Conservation (phyloP, 108 stramenopile genomes). For the Aurantiochytrium sp. region DNA sequence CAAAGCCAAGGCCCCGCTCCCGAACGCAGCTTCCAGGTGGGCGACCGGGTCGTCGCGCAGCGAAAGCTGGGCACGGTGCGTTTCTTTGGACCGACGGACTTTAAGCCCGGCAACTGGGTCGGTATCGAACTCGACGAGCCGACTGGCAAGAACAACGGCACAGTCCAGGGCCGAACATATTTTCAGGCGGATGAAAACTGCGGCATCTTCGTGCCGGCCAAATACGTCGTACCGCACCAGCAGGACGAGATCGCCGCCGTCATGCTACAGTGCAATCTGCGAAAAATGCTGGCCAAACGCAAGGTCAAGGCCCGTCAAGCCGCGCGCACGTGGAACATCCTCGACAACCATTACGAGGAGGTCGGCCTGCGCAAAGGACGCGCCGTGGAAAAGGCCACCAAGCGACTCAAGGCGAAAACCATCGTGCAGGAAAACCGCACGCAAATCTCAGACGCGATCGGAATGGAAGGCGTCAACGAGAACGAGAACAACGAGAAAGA, state of each 20-base stretch:
- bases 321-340: constrained; percentile 19
- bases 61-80: not conserved
- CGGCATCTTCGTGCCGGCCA: constrained; percentile 22
- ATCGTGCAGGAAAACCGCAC: not conserved
- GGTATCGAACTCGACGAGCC: constrained; percentile 41
- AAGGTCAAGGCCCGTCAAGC: not conserved
- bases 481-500: not conserved
- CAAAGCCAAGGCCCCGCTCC: too few relatives aligned
- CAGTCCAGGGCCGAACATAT: constrained; percentile 31
- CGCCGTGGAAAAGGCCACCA: constrained; percentile 13
- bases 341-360: constrained; percentile 21
- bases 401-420: constrained; percentile 1
- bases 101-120: constrained; percentile 20
- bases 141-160: constrained; percentile 37
- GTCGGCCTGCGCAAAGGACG: not conserved
- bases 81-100: not conserved
- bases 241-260: not conserved
- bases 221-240: constrained; percentile 18
- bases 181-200: constrained; percentile 26
- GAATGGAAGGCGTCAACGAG: not conserved
- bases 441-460: not conserved
- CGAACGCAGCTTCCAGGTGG: not conserved
- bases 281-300: constrained; percentile 1
- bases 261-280: not conserved
- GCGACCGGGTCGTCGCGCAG: not conserved